Percentiles rank a stretch among this genome's conserved stretches.
These are phyloP conservation scores for Lasiosphaeriaceae sp. DNA, from an alignment of 495 filamentous ascomycete species.

Conservation along the genomic window DNA sequence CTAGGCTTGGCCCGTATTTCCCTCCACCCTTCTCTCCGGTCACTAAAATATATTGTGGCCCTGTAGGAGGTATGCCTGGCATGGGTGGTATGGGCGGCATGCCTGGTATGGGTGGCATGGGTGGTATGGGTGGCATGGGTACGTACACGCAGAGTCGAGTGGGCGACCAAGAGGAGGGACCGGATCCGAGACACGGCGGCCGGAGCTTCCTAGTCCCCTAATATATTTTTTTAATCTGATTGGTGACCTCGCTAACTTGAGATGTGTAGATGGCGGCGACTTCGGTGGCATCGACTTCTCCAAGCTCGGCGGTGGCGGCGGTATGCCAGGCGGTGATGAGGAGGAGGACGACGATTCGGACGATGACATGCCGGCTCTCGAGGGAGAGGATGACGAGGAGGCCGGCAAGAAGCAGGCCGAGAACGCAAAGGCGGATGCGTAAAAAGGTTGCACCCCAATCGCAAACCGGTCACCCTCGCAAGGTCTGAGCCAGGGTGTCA, in stretches of 20 bases:
- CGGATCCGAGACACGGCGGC: conserved; percentile 8
- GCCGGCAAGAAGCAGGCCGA: conserved; percentile 40
- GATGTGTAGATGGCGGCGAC: conserved; percentile 42
- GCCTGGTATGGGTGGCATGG: conserved; percentile 43
- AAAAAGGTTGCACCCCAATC: not conserved
- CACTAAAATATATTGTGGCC: conserved; percentile 12
- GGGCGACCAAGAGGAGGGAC: not conserved
- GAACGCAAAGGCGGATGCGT: conserved; percentile 23
- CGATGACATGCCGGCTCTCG: conserved; percentile 38
- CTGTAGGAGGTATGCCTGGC: conserved; percentile 42
- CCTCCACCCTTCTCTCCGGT: not conserved
- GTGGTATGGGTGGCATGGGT: conserved; percentile 31
- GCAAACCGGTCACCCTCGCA: not conserved
- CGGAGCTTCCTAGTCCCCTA: not conserved
- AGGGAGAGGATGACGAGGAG: conserved; percentile 46
- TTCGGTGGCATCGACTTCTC: conserved; percentile 83
- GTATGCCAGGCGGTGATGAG: conserved; percentile 47
- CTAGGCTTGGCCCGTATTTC: not conserved
- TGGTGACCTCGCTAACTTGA: conserved; percentile 5
- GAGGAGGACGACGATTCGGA: conserved; percentile 58
- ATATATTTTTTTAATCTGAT: not conserved
- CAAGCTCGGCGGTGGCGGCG: conserved; percentile 70
- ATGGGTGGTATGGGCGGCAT: conserved; percentile 32
- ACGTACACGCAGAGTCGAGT: conserved; percentile 26
- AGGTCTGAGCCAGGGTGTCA: not conserved